These are phyloP conservation scores for Herpotrichia juniperi DNA, from an alignment of 2,329 filamentous ascomycete genomes.

Conservation along the genomic window DNA sequence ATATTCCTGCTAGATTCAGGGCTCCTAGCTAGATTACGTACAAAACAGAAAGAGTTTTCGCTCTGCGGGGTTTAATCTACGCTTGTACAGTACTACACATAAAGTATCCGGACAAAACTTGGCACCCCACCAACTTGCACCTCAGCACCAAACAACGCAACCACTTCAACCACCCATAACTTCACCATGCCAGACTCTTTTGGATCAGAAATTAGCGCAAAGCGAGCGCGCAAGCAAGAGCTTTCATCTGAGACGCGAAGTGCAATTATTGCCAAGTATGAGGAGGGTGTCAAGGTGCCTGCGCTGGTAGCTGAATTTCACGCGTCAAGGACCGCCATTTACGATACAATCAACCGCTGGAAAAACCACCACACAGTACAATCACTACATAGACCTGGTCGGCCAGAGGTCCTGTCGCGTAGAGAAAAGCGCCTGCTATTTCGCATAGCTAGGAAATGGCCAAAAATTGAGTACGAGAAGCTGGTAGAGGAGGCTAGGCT, in stretches of 20 bases:
- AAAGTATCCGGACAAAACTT: too few relatives aligned
- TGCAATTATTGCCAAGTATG: not conserved
- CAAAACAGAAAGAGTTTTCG: too few relatives aligned
- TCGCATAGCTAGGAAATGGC: not conserved
- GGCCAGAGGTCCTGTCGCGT: not conserved
- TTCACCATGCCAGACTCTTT: too few relatives aligned
- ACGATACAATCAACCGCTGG: not conserved
- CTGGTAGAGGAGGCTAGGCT: conserved; percentile 3
- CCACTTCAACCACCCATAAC: too few relatives aligned
- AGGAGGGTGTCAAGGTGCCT: not conserved
- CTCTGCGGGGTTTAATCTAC: too few relatives aligned
- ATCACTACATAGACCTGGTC: conserved; percentile 1
- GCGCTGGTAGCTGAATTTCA: not conserved
- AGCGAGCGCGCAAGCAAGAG: not conserved
- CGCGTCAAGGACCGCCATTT: not conserved
- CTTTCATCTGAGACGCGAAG: not conserved
- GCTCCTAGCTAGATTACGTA: too few relatives aligned
- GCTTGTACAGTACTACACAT: too few relatives aligned
- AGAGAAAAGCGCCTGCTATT: conserved; percentile 5
- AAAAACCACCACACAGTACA: not conserved
- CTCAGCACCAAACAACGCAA: too few relatives aligned
- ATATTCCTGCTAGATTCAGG: too few relatives aligned
- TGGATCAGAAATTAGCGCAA: not conserved
- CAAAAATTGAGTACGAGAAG: conserved; percentile 12
- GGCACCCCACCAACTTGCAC: too few relatives aligned